These are phyloP conservation scores for Heliocybe sulcata DNA, from an alignment of 1,284 basidiomycete genomes.

Conservation along the genomic window DNA sequence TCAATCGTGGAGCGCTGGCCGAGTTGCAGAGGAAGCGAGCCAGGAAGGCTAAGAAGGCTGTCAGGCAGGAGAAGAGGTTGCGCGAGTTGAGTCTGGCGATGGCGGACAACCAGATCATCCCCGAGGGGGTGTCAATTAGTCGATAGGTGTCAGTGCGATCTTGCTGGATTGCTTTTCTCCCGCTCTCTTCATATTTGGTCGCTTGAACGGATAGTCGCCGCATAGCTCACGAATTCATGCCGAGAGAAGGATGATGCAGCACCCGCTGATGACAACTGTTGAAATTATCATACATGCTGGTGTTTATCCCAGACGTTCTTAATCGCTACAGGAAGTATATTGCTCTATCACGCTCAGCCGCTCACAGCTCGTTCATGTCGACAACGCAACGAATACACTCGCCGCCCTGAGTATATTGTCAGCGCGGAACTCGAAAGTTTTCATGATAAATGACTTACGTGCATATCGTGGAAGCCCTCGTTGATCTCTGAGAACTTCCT, in stretches of 20 bases:
- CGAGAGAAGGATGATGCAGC: too few relatives aligned
- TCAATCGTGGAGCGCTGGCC: constrained; percentile 27
- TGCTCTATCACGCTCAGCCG: not conserved
- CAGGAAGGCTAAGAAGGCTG: constrained; percentile 53
- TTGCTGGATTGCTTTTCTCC: not conserved
- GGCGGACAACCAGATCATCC: constrained; percentile 64
- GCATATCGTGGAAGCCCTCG: constrained; percentile 92
- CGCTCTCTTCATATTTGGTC: too few relatives aligned
- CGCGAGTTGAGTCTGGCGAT: constrained; percentile 52
- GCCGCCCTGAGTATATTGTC: constrained; percentile 46
- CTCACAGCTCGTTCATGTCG: constrained; percentile 43
- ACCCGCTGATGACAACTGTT: not conserved
- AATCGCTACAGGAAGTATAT: not conserved
- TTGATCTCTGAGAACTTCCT: constrained; percentile 77
- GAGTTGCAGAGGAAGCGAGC: constrained; percentile 28
- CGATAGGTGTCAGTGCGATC: not conserved
- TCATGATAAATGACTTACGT: constrained; percentile 48
- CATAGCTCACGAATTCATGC: too few relatives aligned
- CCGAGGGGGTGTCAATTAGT: constrained; percentile 16
- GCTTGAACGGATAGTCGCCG: too few relatives aligned
- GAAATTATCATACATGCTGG: not conserved
- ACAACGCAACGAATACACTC: constrained; percentile 92
- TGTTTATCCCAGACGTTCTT: not conserved
- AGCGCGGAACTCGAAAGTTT: constrained; percentile 1
- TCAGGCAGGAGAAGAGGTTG: constrained; percentile 52